Conservation (phyloP, 257 asterid genomes). For the Verbena officinalis region DNA sequence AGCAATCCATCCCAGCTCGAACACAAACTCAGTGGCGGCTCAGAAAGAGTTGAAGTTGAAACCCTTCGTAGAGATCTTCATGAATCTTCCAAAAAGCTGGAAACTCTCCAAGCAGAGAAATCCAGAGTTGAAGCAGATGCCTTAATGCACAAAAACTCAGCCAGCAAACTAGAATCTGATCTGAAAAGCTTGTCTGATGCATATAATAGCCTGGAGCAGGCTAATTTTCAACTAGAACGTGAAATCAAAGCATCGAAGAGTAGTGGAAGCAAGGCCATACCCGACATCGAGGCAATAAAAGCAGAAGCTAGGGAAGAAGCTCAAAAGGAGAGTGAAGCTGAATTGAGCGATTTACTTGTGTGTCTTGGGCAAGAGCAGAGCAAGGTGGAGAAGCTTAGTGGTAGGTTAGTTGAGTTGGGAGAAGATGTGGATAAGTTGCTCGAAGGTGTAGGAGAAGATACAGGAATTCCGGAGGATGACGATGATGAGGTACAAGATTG, state of each 20-base stretch:
- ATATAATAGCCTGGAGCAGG: conserved; percentile 89
- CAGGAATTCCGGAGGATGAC: conserved; percentile 53
- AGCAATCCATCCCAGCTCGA: conserved; percentile 54
- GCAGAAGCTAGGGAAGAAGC: conserved; percentile 92
- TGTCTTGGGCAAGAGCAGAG: conserved; percentile 99
- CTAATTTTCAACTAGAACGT: conserved; percentile 69
- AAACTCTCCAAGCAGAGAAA: conserved; percentile 72
- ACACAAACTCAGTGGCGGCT: conserved; percentile 44
- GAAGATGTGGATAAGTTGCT: conserved; percentile 76
- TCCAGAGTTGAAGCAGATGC: conserved; percentile 64
- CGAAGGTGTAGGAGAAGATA: conserved; percentile 74
- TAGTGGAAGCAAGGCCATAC: conserved; percentile 56
- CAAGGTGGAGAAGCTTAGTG: conserved; percentile 82
- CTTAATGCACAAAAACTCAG: conserved; percentile 47
- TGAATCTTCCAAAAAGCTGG: conserved; percentile 62
- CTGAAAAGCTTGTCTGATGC: conserved; percentile 91
- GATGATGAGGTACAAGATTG: conserved; percentile 49
- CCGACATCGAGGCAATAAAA: conserved; percentile 62
- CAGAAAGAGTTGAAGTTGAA: conserved; percentile 73
- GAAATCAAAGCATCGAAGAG: conserved; percentile 60
- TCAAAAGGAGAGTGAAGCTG: conserved; percentile 84
- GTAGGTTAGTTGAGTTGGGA: conserved; percentile 68
- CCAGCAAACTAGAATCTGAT: conserved; percentile 76
- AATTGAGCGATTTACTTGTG: conserved; percentile 78
- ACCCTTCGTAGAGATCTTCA: conserved; percentile 76